phyloP scores from a whole-genome alignment of 768 basidiomycete species.

The Trametes meyenii region DNA sequence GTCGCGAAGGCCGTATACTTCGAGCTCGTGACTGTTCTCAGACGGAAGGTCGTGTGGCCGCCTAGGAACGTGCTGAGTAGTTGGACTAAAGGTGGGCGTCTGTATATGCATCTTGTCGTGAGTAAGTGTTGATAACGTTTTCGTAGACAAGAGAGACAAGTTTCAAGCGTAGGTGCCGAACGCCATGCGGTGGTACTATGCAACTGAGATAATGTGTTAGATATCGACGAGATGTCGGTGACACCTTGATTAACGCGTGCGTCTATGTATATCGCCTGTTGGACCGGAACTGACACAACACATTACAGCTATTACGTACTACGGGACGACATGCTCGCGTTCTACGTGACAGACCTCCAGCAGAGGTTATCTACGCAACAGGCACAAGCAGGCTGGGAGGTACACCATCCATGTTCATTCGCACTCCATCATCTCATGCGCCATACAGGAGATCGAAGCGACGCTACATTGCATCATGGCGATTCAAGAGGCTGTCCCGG shows the following conservation, averaged over 20 bases:
- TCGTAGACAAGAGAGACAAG: slow-evolving; percentile 75
- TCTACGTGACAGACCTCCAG: slow-evolving; percentile 63
- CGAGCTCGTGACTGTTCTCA: slow-evolving; percentile 71
- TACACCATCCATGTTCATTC: slow-evolving; percentile 32
- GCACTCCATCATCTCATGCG: neutral
- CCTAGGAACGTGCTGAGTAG: slow-evolving; percentile 41
- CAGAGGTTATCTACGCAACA: slow-evolving; percentile 51
- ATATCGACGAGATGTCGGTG: slow-evolving; percentile 84
- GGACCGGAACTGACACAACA: neutral
- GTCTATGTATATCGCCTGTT: slow-evolving; percentile 33
- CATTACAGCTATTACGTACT: slow-evolving; percentile 79
- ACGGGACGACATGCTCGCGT: slow-evolving; percentile 79
- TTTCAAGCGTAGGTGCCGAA: slow-evolving; percentile 66
- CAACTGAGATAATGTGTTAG: slow-evolving; percentile 39
- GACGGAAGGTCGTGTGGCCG: slow-evolving; percentile 80
- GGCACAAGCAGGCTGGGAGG: slow-evolving; percentile 73
- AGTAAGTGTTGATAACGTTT: slow-evolving; percentile 9
- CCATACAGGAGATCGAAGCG: slow-evolving; percentile 76
- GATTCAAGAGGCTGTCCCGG: slow-evolving; percentile 82
- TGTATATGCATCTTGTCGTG: neutral
- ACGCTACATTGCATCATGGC: slow-evolving; percentile 85
- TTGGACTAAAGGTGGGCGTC: slow-evolving; percentile 69
- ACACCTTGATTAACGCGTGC: slow-evolving; percentile 87
- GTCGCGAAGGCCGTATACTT: slow-evolving; percentile 78
- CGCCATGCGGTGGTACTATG: neutral